These are phyloP conservation scores for Clonostachys solani DNA, from an alignment of 2,329 filamentous ascomycete genomes.

Conservation along the genomic window DNA sequence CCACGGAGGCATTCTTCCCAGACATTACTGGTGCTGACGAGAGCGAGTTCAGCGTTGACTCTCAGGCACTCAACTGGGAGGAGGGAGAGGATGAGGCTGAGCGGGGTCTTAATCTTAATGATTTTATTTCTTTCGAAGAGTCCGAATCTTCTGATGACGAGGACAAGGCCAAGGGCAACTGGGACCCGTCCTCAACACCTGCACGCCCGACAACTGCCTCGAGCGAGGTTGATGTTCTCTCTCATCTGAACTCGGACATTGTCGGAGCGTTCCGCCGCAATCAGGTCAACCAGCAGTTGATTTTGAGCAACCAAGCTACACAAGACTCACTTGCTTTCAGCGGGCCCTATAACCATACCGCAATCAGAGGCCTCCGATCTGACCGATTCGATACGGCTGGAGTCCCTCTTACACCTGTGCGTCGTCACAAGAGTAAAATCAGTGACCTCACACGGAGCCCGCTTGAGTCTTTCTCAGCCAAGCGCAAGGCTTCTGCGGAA, in stretches of 20 bases:
- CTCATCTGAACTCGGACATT: constrained; percentile 61
- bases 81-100: constrained; percentile 64
- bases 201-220: constrained; percentile 41
- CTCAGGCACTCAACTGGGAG: background rate
- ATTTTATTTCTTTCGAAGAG: constrained; percentile 66
- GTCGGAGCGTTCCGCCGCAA: constrained; percentile 76
- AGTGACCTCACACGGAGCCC: constrained; percentile 43
- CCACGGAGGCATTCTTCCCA: constrained; percentile 71
- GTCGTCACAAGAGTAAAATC: constrained; percentile 49
- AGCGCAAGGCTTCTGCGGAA: constrained; percentile 50
- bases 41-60: constrained; percentile 24
- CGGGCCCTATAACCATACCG: constrained; percentile 54
- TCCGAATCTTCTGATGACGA: constrained; percentile 57
- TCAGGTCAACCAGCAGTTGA: constrained; percentile 58
- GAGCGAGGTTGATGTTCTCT: constrained; percentile 41
- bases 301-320: constrained; percentile 56
- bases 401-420: constrained; percentile 63
- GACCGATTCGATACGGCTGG: constrained; percentile 63
- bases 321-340: constrained; percentile 60
- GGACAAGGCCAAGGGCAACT: constrained; percentile 30
- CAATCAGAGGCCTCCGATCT: constrained; percentile 58
- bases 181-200: constrained; percentile 48
- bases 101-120: constrained; percentile 60
- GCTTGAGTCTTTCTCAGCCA: constrained; percentile 41
- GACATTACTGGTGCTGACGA: constrained; percentile 53